These are phyloP conservation scores for Penicillium simplicissimum DNA, from an alignment of 495 filamentous ascomycete genomes.

Conservation along the genomic window DNA sequence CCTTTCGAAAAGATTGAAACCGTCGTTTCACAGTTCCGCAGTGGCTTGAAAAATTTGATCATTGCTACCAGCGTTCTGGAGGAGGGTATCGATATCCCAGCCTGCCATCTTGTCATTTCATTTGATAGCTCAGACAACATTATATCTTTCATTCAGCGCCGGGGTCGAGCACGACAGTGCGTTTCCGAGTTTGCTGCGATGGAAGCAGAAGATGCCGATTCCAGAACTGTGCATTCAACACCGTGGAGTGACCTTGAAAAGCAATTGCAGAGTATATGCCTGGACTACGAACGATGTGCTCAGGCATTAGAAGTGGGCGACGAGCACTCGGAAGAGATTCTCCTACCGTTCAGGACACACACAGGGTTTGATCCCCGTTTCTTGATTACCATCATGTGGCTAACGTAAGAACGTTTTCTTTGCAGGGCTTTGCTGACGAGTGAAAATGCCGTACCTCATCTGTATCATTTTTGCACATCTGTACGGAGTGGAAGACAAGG, in stretches of 20 bases:
- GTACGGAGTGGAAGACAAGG: neutral
- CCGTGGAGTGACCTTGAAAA: constrained; percentile 2
- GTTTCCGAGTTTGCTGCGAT: constrained; percentile 55
- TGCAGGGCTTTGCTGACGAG: constrained; percentile 1
- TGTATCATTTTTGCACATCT: constrained; percentile 1
- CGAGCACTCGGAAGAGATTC: neutral
- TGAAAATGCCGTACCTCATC: constrained; percentile 5
- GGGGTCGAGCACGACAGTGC: constrained; percentile 60
- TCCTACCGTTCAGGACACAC: neutral
- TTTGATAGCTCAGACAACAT: constrained; percentile 68
- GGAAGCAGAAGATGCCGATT: neutral
- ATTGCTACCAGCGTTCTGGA: constrained; percentile 77
- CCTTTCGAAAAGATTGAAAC: neutral
- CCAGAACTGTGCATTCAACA: neutral
- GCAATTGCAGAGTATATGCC: constrained; percentile 1
- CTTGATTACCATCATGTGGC: neutral
- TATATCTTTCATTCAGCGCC: constrained; percentile 57
- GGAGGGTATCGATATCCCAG: constrained; percentile 80
- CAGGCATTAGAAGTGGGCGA: neutral
- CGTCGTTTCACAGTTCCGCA: constrained; percentile 28
- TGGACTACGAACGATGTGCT: neutral
- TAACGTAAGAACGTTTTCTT: neutral
- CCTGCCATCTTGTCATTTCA: constrained; percentile 75
- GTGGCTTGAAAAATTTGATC: constrained; percentile 66
- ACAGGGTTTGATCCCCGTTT: constrained; percentile 2